These are phyloP conservation scores for Magnolia changhungtana DNA, from an alignment of 164 flowering plant species.

Conservation along the genomic window DNA sequence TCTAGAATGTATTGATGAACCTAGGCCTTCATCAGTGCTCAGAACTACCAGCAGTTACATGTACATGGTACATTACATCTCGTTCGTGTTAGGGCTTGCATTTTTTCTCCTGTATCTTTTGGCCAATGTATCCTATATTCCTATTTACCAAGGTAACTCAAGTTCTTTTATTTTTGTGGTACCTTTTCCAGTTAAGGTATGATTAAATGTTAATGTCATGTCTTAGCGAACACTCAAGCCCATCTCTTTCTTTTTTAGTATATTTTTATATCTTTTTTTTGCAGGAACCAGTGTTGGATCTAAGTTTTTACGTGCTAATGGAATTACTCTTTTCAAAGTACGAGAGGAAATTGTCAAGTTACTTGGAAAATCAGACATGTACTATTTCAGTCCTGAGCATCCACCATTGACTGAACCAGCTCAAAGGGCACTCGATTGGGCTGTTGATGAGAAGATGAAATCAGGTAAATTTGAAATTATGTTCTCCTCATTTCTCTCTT, in stretches of 20 bases:
- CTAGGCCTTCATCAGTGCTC: background rate
- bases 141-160: background rate
- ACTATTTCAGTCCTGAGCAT: constrained; percentile 52
- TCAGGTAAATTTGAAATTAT: constrained; percentile 41
- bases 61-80: background rate
- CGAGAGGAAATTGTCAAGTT: constrained; percentile 62
- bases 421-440: constrained; percentile 80
- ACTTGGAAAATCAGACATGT: constrained; percentile 53
- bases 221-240: too few relatives aligned
- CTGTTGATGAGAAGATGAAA: constrained; percentile 69
- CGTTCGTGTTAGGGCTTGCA: background rate
- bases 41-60: background rate
- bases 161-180: background rate
- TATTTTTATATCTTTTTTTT: background rate
- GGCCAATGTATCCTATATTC: background rate
- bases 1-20: background rate
- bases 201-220: too few relatives aligned
- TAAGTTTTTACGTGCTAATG: constrained; percentile 59
- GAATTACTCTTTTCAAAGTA: constrained; percentile 57
- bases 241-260: background rate
- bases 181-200: background rate
- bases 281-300: constrained; percentile 72
- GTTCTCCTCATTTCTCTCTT: background rate
- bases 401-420: constrained; percentile 81
- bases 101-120: background rate